Percentiles rank a stretch among this genome's conserved stretches.
Evolutionary conservation across 176 grass and related monocot genomes (phyloP).

Genomic region (Urochloa ruziziensis): DNA sequence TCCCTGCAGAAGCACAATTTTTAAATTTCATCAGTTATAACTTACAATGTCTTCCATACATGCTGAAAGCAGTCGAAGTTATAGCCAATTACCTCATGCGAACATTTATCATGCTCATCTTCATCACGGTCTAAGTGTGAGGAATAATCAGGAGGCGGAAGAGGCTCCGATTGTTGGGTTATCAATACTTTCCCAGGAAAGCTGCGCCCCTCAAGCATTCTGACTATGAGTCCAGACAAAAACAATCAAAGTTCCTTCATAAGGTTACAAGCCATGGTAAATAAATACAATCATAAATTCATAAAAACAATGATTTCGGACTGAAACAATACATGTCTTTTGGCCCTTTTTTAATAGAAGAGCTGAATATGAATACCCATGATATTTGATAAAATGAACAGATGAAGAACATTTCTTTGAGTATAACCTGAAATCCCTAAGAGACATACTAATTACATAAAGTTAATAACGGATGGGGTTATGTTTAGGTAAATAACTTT

Average conservation of each 20-base stretch:
- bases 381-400: background rate
- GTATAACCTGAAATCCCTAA: background rate
- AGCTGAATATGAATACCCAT: background rate
- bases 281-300: background rate
- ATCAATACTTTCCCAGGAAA: slow-evolving; percentile 81
- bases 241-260: background rate
- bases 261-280: background rate
- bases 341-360: background rate
- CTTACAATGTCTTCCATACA: background rate
- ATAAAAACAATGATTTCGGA: background rate
- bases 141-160: slow-evolving; percentile 43
- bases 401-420: background rate
- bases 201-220: slow-evolving; percentile 72
- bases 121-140: slow-evolving; percentile 43
- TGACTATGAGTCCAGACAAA: slow-evolving; percentile 15
- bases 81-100: slow-evolving; percentile 38
- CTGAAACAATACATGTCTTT: background rate
- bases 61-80: slow-evolving; percentile 9
- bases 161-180: slow-evolving; percentile 49
- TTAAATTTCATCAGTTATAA: slow-evolving; percentile 2
- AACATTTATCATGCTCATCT: slow-evolving; percentile 37
- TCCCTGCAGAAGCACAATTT: slow-evolving; percentile 32
- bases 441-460: background rate
- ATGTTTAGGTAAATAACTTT: background rate
- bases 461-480: background rate